Evolutionary conservation across 108 stramenopile genomes (phyloP).

Genomic region (Cyclotella atomus): DNA sequence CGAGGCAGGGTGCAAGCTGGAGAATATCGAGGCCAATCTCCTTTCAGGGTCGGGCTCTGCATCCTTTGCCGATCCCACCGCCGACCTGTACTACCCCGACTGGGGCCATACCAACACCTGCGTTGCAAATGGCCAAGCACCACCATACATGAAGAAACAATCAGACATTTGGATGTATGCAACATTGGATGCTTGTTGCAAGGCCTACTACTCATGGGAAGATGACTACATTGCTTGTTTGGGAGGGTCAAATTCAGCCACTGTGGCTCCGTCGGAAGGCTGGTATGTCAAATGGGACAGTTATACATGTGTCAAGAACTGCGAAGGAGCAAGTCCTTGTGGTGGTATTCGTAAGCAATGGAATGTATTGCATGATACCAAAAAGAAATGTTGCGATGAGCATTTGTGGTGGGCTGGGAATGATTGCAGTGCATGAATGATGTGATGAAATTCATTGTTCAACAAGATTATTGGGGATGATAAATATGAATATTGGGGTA

Average conservation of each 20-base stretch:
- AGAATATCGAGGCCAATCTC: not conserved
- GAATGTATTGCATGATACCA: slow-evolving; percentile 7
- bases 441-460: no score
- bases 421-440: slow-evolving; percentile 1
- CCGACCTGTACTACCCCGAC: slow-evolving; percentile 17
- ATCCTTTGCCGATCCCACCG: not conserved
- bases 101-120: slow-evolving; percentile 8
- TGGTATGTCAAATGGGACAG: slow-evolving; percentile 25
- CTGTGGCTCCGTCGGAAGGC: not conserved
- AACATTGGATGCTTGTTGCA: slow-evolving; percentile 8
- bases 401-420: slow-evolving; percentile 16
- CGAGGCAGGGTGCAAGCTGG: not conserved
- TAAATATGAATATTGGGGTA: no score
- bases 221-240: not conserved
- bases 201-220: slow-evolving; percentile 14
- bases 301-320: slow-evolving; percentile 14
- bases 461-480: no score
- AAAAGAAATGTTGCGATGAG: slow-evolving; percentile 10
- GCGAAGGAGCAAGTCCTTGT: slow-evolving; percentile 21
- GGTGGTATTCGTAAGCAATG: slow-evolving; percentile 11
- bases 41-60: slow-evolving; percentile 1
- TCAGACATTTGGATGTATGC: slow-evolving; percentile 15
- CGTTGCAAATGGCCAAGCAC: slow-evolving; percentile 14
- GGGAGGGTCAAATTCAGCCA: not conserved
- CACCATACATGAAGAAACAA: slow-evolving; percentile 17